Base-by-base conservation (phyloP, 108 stramenopile genomes). In the Pseudonitzschia delicatissima region DNA sequence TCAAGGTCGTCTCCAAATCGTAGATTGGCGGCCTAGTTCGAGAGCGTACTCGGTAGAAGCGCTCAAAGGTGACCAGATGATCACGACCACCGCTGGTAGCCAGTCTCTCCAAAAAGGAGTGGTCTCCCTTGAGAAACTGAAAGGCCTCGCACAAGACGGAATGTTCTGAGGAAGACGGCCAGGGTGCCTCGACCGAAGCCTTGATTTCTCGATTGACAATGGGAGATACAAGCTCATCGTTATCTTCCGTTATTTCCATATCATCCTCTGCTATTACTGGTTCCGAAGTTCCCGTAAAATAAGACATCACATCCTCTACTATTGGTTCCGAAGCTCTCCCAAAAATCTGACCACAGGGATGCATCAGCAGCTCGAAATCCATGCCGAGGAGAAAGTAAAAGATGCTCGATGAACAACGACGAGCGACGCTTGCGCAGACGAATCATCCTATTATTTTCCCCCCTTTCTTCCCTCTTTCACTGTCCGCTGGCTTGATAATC, bases 141-240 rank as follows among this genome's bases (percentile, higher is more conserved):
- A 69, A 80, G 33, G 88, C 86, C 63, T 93, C 92, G 62, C 92
- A 93, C 34, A 86, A 72, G 47, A 87, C 83, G 62, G 83, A 87
- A 37, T 79, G 72, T 9, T 71, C 71, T 23, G 78, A 81, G 21
- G 58, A 63, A 13, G 78, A 76, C 13, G 89, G 86, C 89, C 92
- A 90, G 1, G 67, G 42, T 18, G 89, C 88, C 33, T 77, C 65
- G 23, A 93, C 89, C 18, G 83, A 84, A 26, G 83, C 71, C 64
- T 78, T 66, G 28, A 93, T 70, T 64, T 93, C 83, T 45, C 91
- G 86, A 77, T 85, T 85, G 29, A 81, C 64, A 57, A 84, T 72
- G 15, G 83, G 83, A 29, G 83, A 84, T 2, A 83, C 82, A 11
- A 55, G 53, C 13, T 55, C 53, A 17, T 20, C 18, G 15, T 49